Conservation (phyloP, 148 eudicot species). For the Talinum fruticosum region DNA sequence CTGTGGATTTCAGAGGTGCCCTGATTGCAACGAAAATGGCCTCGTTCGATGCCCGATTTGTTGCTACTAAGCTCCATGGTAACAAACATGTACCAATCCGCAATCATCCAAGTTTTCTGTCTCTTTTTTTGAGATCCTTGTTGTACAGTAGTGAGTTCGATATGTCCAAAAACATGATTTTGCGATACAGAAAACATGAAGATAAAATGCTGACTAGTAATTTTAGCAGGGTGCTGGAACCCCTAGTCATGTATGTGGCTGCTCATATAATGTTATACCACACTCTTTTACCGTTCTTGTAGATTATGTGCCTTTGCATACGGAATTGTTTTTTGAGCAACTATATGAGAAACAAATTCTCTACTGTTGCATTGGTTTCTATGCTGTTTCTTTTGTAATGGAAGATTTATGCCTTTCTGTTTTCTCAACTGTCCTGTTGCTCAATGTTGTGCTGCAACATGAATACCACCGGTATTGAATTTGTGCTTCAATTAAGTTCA, state of each 20-base stretch:
- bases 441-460: no score
- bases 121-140: conserved; percentile 20
- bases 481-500: not conserved
- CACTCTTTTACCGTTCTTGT: not conserved
- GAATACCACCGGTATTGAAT: not conserved
- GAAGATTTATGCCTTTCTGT: no score
- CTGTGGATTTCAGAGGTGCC: conserved; percentile 82
- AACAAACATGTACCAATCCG: conserved; percentile 18
- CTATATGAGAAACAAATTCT: conserved; percentile 2
- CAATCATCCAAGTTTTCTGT: not conserved
- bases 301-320: conserved; percentile 13
- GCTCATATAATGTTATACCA: conserved; percentile 13
- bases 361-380: conserved; percentile 7
- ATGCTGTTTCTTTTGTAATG: no score
- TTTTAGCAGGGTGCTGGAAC: conserved; percentile 26
- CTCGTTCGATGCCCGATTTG: conserved; percentile 84
- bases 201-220: conserved; percentile 17
- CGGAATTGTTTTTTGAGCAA: not conserved
- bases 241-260: conserved; percentile 21
- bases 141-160: conserved; percentile 39
- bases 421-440: no score
- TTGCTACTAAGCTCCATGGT: conserved; percentile 41
- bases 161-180: conserved; percentile 1
- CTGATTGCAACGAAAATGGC: conserved; percentile 95
- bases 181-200: not conserved